Evolutionary conservation across 1,139 yeast genomes (phyloP), one percentile per base, ranked within the genome.

Genomic region (Diutina sp.): DNA sequence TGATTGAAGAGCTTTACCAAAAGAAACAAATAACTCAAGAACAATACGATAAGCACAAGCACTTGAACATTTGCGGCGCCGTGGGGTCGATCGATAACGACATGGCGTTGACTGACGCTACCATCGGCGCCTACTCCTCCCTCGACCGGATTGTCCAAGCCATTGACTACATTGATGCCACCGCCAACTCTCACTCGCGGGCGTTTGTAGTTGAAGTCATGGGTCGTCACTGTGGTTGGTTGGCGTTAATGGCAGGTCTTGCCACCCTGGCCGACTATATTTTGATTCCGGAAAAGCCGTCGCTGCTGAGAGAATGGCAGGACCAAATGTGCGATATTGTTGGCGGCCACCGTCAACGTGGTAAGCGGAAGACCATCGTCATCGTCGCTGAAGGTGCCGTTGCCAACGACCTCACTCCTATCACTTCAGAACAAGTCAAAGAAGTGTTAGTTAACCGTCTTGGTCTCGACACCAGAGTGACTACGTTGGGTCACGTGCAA

Each of bases 161-260:
- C 71, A 84, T 87, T 58, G 95, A 87, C 69, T 86, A 84, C 67
- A 87, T 87, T 60, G 93, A 86, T 67, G 93, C 91, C 53, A 87
- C 95, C 46, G 95, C 95, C 44, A 84, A 83, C 58, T 85, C 91
- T 0, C 95, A 87, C 68, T 85, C 90, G 35, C 74, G 95, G 67
- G 95, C 95, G 8, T 87, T 87, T 66, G 90, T 87, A 48, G 84
- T 87, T 53, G 95, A 87, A 69, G 95, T 87, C n/a, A 87, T 87
- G 95, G 95, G 95, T 60, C 79, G 95, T 69, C 93, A 87, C 65
- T 87, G 95, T 74, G 95, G 95, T 62, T 87, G 95, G 95, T 77
- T 87, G 61, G 93, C 89, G 1, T 72, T 87, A 61, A 86, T 86
- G 88, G 87, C 93, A 2, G 93, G 93, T 63, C 80, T 87, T 58